Evolutionary conservation across 192 early-diverging fungal genomes (phyloP).

Genomic region (Umbelopsis sp.): DNA sequence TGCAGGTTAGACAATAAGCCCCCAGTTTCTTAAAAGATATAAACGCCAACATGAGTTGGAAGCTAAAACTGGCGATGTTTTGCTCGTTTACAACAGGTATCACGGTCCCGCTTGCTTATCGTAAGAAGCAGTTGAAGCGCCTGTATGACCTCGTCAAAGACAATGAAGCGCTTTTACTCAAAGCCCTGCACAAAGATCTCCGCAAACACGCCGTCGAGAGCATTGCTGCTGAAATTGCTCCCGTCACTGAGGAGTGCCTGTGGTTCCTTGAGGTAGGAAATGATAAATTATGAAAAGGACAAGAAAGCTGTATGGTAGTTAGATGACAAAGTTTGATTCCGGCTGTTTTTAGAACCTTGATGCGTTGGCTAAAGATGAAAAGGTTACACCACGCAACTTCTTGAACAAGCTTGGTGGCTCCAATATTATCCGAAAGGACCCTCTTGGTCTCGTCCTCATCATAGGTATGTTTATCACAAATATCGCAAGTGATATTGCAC

Average conservation of each 20-base stretch:
- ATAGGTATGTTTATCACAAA: conserved; percentile 53
- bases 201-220: conserved; percentile 58
- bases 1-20: conserved; percentile 40
- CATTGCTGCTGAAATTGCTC: conserved; percentile 57
- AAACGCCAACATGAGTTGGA: neutral
- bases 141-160: conserved; percentile 63
- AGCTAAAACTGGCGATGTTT: neutral
- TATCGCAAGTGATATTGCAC: no score
- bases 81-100: conserved; percentile 32
- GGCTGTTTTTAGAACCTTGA: conserved; percentile 59
- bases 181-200: conserved; percentile 62
- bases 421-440: conserved; percentile 66
- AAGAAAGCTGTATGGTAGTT: neutral
- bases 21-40: neutral
- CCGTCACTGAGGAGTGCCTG: conserved; percentile 47
- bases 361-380: conserved; percentile 53
- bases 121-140: conserved; percentile 65
- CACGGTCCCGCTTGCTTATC: conserved; percentile 47
- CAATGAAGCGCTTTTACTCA: conserved; percentile 55
- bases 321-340: no score
- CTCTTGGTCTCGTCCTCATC: conserved; percentile 75
- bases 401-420: conserved; percentile 49
- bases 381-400: conserved; percentile 38
- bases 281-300: neutral
- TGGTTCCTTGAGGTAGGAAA: conserved; percentile 39